Evolutionary conservation across 192 early-diverging fungal species (phyloP), one percentile per base, ranked within the genome.

Genomic region (Coemansia furcata): DNA sequence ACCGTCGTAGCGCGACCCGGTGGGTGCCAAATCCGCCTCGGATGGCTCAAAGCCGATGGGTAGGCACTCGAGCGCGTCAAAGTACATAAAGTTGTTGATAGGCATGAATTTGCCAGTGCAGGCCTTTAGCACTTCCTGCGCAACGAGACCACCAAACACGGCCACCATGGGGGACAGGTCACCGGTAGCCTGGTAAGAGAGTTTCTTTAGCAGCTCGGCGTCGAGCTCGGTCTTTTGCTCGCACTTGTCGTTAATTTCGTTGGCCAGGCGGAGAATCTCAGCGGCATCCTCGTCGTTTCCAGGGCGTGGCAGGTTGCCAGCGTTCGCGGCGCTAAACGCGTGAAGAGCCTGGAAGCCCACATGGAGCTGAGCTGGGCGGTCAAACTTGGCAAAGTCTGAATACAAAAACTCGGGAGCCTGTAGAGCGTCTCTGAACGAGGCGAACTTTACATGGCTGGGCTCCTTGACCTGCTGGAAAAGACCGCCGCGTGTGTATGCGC

Each of bases 41-140:
- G 87, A 88, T 1, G 76, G 76, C 29, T 67, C 73, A 62, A 84
- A 71, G 49, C 84, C 85, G 19, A 83, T 69, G n/a, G 98, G 98
- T 63, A 99, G 79, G 33, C 93, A 94, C 82, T 99, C 98, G 32
- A 99, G 85, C 23, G 96, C 93, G 82, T 99, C 98, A 84, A 98
- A 97, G 86, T 96, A 97, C 76, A 98, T 80, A 86, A 86, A 92
- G 82, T 99, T 95, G 50, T 86, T 73, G 68, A 96, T 92, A 12
- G 97, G 97, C 68, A 83, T 80, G 78, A 99, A 99, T 77, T 99
- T 99, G 66, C 94, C 96, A 71, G 92, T 93, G 83, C 91, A 92
- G n/a, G 95, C 93, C 88, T 99, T 99, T 11, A 99, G 86, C 14
- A 98, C 96, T 78, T 99, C 98, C 80, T 99, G 98, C 19, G 95